These are phyloP conservation scores for Fusarium sp. DNA, from an alignment of 2,329 filamentous ascomycete species.

Conservation along the genomic window DNA sequence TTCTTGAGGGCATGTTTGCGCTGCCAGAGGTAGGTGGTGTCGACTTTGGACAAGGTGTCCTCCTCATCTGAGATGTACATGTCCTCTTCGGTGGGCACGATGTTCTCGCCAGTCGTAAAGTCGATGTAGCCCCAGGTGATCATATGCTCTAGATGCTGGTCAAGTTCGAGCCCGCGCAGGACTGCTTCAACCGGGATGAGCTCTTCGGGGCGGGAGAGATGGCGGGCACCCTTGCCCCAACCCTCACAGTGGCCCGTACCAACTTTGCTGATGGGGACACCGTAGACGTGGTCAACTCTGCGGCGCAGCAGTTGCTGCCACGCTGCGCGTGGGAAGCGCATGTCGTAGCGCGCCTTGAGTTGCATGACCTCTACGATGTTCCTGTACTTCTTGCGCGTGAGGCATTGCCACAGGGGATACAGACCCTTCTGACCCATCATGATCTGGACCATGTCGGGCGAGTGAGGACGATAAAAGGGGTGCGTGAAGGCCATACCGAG, in stretches of 20 bases:
- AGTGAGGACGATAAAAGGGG: constrained; percentile 69
- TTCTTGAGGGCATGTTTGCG: constrained; percentile 63
- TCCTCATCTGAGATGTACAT: constrained; percentile 68
- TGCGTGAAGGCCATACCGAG: constrained; percentile 79
- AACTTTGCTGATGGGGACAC: constrained; percentile 67
- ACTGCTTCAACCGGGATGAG: constrained; percentile 71
- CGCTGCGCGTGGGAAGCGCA: constrained; percentile 57
- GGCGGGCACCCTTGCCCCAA: constrained; percentile 65
- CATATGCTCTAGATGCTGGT: constrained; percentile 70
- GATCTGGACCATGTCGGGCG: constrained; percentile 67
- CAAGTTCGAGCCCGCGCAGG: constrained; percentile 67
- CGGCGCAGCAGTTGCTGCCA: constrained; percentile 28
- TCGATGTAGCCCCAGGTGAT: constrained; percentile 76
- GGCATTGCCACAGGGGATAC: constrained; percentile 70
- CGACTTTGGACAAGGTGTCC: constrained; percentile 49
- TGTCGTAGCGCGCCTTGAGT: constrained; percentile 72
- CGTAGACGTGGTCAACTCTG: constrained; percentile 58
- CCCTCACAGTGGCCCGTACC: constrained; percentile 70
- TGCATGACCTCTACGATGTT: constrained; percentile 67
- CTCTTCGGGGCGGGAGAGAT: constrained; percentile 71
- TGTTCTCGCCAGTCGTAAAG: constrained; percentile 64
- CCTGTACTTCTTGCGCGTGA: constrained; percentile 70
- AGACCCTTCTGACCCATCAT: constrained; percentile 73
- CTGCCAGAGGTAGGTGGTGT: constrained; percentile 59
- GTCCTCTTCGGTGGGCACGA: constrained; percentile 66